These are phyloP conservation scores for Lyophyllum semitale DNA, from an alignment of 768 basidiomycete genomes.

Conservation along the genomic window DNA sequence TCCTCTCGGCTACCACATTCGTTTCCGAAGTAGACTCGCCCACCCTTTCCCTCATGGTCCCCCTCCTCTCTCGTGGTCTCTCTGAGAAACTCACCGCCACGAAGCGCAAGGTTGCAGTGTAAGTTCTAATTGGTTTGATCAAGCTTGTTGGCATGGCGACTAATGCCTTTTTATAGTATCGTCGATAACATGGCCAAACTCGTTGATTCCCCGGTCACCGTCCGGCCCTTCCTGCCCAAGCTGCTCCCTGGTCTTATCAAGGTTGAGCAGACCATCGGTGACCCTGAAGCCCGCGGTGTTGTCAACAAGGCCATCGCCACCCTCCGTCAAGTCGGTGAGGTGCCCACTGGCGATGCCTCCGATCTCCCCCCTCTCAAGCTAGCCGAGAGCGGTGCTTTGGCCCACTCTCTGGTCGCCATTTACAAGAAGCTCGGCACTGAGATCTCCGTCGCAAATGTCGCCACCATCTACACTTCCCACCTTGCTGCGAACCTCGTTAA, in stretches of 20 bases:
- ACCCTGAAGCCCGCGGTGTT: conserved; percentile 96
- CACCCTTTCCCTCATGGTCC: conserved; percentile 97
- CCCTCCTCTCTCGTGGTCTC: conserved; percentile 91
- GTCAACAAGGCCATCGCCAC: conserved; percentile 91
- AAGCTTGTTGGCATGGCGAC: conserved; percentile 17
- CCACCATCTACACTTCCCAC: conserved; percentile 68
- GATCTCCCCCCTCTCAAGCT: conserved; percentile 85
- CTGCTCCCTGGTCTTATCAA: conserved; percentile 95
- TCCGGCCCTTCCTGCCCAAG: conserved; percentile 95
- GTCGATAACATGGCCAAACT: conserved; percentile 99
- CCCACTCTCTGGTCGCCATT: conserved; percentile 65
- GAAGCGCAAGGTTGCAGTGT: conserved; percentile 98
- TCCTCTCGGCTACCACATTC: conserved; percentile 98
- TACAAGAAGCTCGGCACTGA: conserved; percentile 82
- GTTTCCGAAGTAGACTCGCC: conserved; percentile 99
- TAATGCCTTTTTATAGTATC: conserved; percentile 55
- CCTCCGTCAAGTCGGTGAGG: conserved; percentile 92
- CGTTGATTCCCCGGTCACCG: conserved; percentile 91
- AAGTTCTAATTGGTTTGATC: conserved; percentile 36
- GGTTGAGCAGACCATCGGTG: conserved; percentile 92
- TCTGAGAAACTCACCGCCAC: conserved; percentile 93
- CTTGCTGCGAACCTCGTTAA: conserved; percentile 89
- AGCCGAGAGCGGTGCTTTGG: conserved; percentile 68
- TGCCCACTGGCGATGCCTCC: conserved; percentile 88
- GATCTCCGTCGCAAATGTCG: conserved; percentile 57